Conservation (phyloP, 78 protist species). For the Goniomonas avonlea region DNA sequence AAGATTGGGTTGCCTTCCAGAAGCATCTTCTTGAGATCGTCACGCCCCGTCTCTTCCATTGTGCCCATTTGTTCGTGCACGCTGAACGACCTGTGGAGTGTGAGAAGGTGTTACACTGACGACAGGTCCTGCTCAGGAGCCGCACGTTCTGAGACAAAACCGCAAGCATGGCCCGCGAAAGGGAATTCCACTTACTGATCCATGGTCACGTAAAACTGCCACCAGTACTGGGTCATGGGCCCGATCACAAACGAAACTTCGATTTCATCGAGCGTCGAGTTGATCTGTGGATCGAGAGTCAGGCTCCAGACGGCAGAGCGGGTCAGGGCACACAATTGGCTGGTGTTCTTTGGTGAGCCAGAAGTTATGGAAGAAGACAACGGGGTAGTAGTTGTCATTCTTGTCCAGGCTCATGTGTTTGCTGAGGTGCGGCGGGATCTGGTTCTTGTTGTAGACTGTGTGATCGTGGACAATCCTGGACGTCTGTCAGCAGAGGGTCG, state of each 20-base stretch:
- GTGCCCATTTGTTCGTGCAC: no score
- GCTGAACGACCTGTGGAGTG: not conserved
- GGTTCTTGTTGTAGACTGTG: no score
- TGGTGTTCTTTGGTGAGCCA: conserved; percentile 6
- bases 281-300: not conserved
- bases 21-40: conserved; percentile 44
- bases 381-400: not conserved
- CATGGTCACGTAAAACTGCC: not conserved
- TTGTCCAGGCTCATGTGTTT: no score
- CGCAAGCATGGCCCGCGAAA: not conserved
- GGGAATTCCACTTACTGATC: not conserved
- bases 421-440: no score
- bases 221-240: not conserved
- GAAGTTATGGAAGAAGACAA: not conserved
- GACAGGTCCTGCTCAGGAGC: not conserved
- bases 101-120: not conserved
- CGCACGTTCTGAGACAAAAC: not conserved
- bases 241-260: not conserved
- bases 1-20: conserved; percentile 70
- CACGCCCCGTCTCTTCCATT: not conserved
- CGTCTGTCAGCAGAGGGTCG: no score
- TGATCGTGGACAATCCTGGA: no score
- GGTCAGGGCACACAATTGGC: not conserved
- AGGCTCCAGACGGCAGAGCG: not conserved
- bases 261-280: no score